A percentile compares a stretch with the other conserved stretches of the same genome.
phyloP scores from a whole-genome alignment of 148 eudicot genomes.

The Persicaria maculosa region DNA sequence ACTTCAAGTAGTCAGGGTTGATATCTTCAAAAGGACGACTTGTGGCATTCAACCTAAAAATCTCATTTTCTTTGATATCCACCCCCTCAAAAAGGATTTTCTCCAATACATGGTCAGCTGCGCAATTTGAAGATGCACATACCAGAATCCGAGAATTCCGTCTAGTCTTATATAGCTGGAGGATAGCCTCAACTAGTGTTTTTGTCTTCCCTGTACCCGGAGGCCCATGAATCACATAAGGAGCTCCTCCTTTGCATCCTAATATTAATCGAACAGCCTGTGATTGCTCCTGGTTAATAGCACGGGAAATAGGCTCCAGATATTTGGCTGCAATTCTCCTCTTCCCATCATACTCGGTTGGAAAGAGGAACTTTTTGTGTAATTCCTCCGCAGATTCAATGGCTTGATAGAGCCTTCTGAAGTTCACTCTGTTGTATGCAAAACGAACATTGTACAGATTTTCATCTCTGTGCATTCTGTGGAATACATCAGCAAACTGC shows the following conservation, averaged over 20 bases:
- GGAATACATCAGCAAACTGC: slow-evolving; percentile 51
- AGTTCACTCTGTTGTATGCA: slow-evolving; percentile 47
- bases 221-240: slow-evolving; percentile 83
- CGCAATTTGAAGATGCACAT: slow-evolving; percentile 91
- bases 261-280: slow-evolving; percentile 55
- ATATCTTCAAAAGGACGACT: slow-evolving; percentile 67
- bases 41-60: slow-evolving; percentile 78
- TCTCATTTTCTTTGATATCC: slow-evolving; percentile 29
- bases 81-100: slow-evolving; percentile 26
- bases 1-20: slow-evolving; percentile 30
- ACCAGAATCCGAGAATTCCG: slow-evolving; percentile 39
- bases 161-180: slow-evolving; percentile 44
- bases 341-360: slow-evolving; percentile 25
- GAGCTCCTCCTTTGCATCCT: slow-evolving; percentile 68
- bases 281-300: slow-evolving; percentile 66
- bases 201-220: slow-evolving; percentile 95
- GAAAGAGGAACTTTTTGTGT: slow-evolving; percentile 51
- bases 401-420: slow-evolving; percentile 80
- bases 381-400: slow-evolving; percentile 46
- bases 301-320: slow-evolving; percentile 38
- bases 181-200: slow-evolving; percentile 74
- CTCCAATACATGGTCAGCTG: slow-evolving; percentile 82
- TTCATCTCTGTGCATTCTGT: slow-evolving; percentile 27
- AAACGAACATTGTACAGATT: slow-evolving; percentile 63
- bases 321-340: slow-evolving; percentile 32